phyloP scores from a whole-genome alignment of 225 moss, liverwort and hornwort species.

The Pseudisothecium myosuroides region DNA sequence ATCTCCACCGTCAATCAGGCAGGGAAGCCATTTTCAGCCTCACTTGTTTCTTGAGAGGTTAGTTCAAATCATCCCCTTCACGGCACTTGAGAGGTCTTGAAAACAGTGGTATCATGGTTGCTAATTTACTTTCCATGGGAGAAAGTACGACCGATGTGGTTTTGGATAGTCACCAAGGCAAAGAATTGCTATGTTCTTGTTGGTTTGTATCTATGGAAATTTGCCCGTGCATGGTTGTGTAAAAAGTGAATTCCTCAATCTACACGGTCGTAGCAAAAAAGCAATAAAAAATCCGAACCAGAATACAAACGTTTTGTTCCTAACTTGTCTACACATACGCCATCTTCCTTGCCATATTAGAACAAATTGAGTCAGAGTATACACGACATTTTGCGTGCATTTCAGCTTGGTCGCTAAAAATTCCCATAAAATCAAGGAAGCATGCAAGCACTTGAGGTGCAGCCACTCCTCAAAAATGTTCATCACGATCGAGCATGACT shows the following conservation, averaged over 20 bases:
- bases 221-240: background rate
- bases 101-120: background rate
- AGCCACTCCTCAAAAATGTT: background rate
- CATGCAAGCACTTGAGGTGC: background rate
- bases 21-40: background rate
- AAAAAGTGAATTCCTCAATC: background rate
- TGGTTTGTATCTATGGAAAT: background rate
- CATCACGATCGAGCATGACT: background rate
- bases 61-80: background rate
- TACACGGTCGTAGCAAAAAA: background rate
- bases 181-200: background rate
- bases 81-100: background rate
- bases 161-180: background rate
- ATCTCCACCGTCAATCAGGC: background rate
- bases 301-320: too few relatives aligned
- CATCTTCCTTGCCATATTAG: too few relatives aligned
- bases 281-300: background rate
- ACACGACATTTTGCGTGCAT: background rate
- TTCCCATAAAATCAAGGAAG: background rate
- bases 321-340: too few relatives aligned
- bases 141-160: background rate
- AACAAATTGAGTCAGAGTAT: background rate
- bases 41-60: background rate
- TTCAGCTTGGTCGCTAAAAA: background rate
- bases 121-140: background rate